These are phyloP conservation scores for Pholiota molesta DNA, from an alignment of 768 basidiomycete genomes.

Conservation along the genomic window DNA sequence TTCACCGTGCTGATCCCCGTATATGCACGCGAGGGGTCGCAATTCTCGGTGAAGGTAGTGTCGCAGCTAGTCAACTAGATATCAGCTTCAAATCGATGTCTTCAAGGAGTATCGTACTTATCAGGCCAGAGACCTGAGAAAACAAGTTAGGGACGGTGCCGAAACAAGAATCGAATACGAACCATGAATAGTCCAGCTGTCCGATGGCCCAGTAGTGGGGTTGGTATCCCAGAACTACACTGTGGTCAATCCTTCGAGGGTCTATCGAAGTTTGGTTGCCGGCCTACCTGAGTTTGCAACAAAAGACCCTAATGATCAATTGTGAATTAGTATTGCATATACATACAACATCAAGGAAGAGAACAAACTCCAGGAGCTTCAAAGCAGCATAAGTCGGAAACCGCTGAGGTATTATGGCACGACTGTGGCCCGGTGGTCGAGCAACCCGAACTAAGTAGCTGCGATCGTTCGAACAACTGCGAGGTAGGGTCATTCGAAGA, in stretches of 20 bases:
- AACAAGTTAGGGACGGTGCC: not conserved
- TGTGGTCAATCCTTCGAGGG: not conserved
- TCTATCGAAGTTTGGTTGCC: not conserved
- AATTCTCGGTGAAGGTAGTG: constrained; percentile 35
- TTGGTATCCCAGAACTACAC: constrained; percentile 73
- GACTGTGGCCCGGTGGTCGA: constrained; percentile 50
- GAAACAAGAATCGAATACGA: constrained; percentile 18
- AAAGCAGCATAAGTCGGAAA: constrained; percentile 61
- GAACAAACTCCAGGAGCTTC: constrained; percentile 63
- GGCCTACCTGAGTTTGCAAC: constrained; percentile 48
- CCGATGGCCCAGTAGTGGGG: constrained; percentile 59
- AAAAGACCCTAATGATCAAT: constrained; percentile 54
- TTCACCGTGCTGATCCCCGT: constrained; percentile 33
- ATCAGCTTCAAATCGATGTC: not conserved
- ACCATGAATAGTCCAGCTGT: constrained; percentile 82
- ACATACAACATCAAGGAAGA: not conserved
- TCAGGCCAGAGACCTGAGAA: constrained; percentile 67
- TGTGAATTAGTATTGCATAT: not conserved
- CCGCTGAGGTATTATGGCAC: constrained; percentile 53
- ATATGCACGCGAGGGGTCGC: constrained; percentile 42
- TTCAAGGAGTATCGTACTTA: constrained; percentile 41
- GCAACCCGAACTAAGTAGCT: constrained; percentile 51
- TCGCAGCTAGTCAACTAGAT: constrained; percentile 50
- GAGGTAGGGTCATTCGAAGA: not conserved
- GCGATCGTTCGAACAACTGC: constrained; percentile 27